phyloP scores from a whole-genome alignment of 176 grass and related monocot genomes.

The Musa schizocarpa region DNA sequence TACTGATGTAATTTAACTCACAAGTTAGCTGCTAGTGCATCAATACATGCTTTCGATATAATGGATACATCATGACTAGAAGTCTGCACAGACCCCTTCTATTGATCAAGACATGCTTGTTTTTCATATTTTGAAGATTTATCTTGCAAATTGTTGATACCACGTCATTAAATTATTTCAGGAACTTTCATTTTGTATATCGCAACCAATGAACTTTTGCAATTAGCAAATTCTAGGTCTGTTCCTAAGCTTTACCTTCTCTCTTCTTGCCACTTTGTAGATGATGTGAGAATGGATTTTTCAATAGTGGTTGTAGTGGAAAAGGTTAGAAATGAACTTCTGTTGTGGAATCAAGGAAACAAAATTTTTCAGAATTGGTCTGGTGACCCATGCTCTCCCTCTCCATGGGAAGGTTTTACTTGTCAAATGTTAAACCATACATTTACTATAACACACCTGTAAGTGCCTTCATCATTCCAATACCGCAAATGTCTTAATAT shows the following conservation, averaged over 20 bases:
- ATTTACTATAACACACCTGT: constrained; percentile 35
- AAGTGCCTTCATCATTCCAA: constrained; percentile 21
- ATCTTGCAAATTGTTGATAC: background rate
- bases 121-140: background rate
- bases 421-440: constrained; percentile 18
- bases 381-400: constrained; percentile 39
- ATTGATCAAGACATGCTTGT: background rate
- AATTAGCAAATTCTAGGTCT: background rate
- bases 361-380: constrained; percentile 45
- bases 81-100: background rate
- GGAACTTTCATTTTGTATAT: background rate
- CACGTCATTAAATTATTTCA: background rate
- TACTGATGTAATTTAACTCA: too few species aligned
- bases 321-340: constrained; percentile 34
- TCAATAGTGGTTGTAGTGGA: constrained; percentile 33
- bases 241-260: background rate
- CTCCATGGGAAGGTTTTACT: constrained; percentile 43
- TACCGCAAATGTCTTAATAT: background rate
- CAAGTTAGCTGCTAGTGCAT: too few species aligned
- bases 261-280: constrained; percentile 7
- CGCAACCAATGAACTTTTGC: background rate
- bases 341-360: constrained; percentile 32
- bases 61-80: too few species aligned
- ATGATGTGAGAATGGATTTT: constrained; percentile 6
- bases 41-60: too few species aligned